These are phyloP conservation scores for Aspergillus eucalypticola DNA, from an alignment of 2,329 filamentous ascomycete species.

Conservation along the genomic window DNA sequence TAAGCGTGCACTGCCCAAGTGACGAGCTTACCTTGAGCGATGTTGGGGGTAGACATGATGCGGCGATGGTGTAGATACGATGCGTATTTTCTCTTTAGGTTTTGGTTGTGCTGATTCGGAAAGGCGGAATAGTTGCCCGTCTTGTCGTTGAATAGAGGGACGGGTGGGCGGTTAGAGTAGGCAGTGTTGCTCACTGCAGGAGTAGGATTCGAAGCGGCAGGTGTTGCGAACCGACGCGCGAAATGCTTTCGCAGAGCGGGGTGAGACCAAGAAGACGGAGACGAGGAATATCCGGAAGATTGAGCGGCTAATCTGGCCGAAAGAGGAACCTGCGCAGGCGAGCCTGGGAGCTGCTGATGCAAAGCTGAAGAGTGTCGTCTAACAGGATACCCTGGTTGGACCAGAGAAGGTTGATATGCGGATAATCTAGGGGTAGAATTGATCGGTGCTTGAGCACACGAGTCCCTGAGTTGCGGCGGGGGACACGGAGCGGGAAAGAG, in stretches of 20 bases:
- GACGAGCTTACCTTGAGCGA: conserved; percentile 36
- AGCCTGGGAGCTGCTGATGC: conserved; percentile 38
- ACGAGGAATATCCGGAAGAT: conserved; percentile 42
- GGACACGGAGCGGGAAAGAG: conserved; percentile 41
- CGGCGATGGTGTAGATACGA: conserved; percentile 29
- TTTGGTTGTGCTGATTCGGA: conserved; percentile 33
- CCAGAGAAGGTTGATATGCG: conserved; percentile 35
- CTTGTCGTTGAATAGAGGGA: conserved; percentile 42
- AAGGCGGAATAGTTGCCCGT: conserved; percentile 26
- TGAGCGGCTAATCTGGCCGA: conserved; percentile 41
- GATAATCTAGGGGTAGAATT: conserved; percentile 41
- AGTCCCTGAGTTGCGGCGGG: conserved; percentile 37
- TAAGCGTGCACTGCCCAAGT: neutral
- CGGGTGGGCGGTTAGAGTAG: conserved; percentile 38
- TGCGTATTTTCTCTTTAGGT: conserved; percentile 6
- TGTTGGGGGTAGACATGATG: conserved; percentile 43
- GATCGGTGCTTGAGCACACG: conserved; percentile 36
- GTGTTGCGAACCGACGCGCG: conserved; percentile 38
- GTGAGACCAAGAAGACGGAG: conserved; percentile 41
- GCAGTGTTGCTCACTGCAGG: conserved; percentile 28
- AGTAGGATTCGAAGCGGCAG: conserved; percentile 42
- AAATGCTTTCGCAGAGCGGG: conserved; percentile 34
- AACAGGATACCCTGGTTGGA: conserved; percentile 35
- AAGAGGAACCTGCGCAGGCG: conserved; percentile 41
- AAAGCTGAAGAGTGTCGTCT: conserved; percentile 40